Conservation (phyloP, 345 rosid species). For the Tarenaya hassleriana region DNA sequence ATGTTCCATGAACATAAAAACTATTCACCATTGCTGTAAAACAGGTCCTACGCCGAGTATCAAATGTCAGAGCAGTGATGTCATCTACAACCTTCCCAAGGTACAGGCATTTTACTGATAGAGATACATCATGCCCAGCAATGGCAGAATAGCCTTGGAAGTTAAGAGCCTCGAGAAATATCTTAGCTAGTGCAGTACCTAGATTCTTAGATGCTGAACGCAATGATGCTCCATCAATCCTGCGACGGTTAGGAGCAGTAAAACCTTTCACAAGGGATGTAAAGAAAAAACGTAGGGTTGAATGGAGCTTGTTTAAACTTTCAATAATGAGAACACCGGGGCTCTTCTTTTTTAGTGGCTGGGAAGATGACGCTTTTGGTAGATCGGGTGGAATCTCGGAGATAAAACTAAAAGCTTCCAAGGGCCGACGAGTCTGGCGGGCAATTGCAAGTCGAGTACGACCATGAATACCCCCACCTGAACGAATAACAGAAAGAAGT, state of each 20-base stretch:
- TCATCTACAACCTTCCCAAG: constrained; percentile 91
- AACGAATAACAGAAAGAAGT: constrained; percentile 64
- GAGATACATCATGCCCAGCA: constrained; percentile 48
- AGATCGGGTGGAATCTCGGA: constrained; percentile 49
- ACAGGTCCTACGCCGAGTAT: constrained; percentile 74
- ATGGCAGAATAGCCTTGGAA: constrained; percentile 65
- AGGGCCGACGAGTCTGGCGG: constrained; percentile 72
- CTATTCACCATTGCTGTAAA: constrained; percentile 81
- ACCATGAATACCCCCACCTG: constrained; percentile 70
- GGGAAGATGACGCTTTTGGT: constrained; percentile 53
- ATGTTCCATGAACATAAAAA: constrained; percentile 88
- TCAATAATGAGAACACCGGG: constrained; percentile 64
- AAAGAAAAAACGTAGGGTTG: constrained; percentile 69
- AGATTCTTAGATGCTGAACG: constrained; percentile 79
- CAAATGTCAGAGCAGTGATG: constrained; percentile 69
- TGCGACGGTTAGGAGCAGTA: constrained; percentile 81
- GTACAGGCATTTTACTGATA: constrained; percentile 84
- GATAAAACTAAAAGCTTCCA: constrained; percentile 66
- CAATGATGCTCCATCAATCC: constrained; percentile 68
- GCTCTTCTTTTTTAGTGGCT: constrained; percentile 65
- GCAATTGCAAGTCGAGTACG: constrained; percentile 82
- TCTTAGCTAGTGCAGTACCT: constrained; percentile 75
- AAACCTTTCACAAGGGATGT: constrained; percentile 87
- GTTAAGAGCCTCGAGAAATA: constrained; percentile 74
- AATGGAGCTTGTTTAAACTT: constrained; percentile 63